These are phyloP conservation scores for Ogataea pilisensis DNA, from an alignment of 805 yeast genomes.

Conservation along the genomic window DNA sequence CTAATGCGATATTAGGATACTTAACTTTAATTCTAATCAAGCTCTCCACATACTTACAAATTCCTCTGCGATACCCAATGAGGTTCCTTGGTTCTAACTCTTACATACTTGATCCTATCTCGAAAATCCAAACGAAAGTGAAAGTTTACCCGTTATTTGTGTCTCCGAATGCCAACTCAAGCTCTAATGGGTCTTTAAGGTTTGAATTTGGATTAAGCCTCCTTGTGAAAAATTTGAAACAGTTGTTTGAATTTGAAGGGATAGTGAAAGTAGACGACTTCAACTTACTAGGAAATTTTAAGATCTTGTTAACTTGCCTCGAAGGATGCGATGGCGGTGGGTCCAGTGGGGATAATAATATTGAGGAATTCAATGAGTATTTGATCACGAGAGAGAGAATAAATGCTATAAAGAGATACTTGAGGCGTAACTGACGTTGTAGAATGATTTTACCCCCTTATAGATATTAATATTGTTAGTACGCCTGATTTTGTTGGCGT, in stretches of 20 bases:
- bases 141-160: conserved; percentile 47
- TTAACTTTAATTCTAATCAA: conserved; percentile 39
- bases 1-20: conserved; percentile 47
- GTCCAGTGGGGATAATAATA: conserved; percentile 1
- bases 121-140: conserved; percentile 33
- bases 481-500: too few species aligned
- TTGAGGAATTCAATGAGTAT: conserved; percentile 13
- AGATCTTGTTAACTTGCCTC: conserved; percentile 31
- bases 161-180: conserved; percentile 33
- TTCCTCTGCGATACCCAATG: conserved; percentile 47
- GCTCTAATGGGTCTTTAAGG: conserved; percentile 25
- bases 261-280: conserved; percentile 28
- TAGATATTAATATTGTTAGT: too few species aligned
- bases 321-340: conserved; percentile 13
- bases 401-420: conserved; percentile 22
- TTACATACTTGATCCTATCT: conserved; percentile 45
- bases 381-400: conserved; percentile 24
- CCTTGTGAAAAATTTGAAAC: conserved; percentile 45
- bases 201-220: conserved; percentile 48
- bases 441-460: too few species aligned
- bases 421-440: conserved; percentile 11
- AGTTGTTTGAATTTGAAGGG: conserved; percentile 31
- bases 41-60: conserved; percentile 37
- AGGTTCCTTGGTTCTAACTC: conserved; percentile 45
- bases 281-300: conserved; percentile 31